Conservation (phyloP, 768 basidiomycete genomes). For the Tricholoma sp. region DNA sequence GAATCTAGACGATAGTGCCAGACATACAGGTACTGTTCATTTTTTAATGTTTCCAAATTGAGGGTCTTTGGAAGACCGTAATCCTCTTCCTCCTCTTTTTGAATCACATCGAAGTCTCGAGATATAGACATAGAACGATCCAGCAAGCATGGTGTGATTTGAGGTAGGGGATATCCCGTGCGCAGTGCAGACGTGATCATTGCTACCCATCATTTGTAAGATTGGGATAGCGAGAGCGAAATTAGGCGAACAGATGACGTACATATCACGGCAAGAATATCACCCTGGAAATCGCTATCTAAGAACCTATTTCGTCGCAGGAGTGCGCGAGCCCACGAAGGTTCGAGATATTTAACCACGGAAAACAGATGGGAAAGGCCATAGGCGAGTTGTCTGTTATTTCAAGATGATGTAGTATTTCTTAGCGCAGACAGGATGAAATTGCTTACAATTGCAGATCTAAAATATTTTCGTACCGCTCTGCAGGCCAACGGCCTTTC, state of each 20-base stretch:
- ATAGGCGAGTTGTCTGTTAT: conserved; percentile 56
- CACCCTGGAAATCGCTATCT: conserved; percentile 80
- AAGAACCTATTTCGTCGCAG: conserved; percentile 68
- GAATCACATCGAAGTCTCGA: conserved; percentile 62
- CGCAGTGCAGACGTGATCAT: conserved; percentile 75
- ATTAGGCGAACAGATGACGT: conserved; percentile 15
- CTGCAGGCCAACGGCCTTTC: conserved; percentile 73
- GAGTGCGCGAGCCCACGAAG: conserved; percentile 73
- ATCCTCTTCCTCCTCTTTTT: conserved; percentile 67
- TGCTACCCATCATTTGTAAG: conserved; percentile 30
- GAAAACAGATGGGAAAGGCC: conserved; percentile 71
- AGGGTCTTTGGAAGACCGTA: conserved; percentile 68
- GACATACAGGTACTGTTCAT: conserved; percentile 75
- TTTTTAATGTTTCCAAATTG: conserved; percentile 66
- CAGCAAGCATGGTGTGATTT: conserved; percentile 73
- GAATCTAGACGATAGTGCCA: not conserved
- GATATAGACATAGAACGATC: conserved; percentile 43
- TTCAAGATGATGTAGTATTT: not conserved
- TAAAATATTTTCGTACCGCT: conserved; percentile 65
- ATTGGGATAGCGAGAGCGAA: not conserved
- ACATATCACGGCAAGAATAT: conserved; percentile 80
- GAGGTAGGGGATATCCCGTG: conserved; percentile 71
- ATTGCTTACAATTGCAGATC: conserved; percentile 56
- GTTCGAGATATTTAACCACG: conserved; percentile 65
- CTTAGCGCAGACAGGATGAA: conserved; percentile 11